Evolutionary conservation across 106 monocot species (phyloP).

Genomic region (Dendrobium huoshanense): DNA sequence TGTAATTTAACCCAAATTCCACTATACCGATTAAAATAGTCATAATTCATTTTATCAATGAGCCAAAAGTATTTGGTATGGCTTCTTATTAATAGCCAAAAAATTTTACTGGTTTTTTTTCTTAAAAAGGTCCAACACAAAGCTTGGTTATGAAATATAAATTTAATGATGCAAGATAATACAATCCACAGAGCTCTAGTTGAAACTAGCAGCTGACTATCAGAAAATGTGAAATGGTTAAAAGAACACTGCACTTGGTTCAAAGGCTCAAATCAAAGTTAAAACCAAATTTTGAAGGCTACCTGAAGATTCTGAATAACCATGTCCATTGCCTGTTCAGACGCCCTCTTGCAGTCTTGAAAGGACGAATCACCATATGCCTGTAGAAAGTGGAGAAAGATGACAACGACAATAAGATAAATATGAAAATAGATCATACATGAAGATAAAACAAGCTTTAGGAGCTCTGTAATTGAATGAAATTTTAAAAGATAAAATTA

Average conservation of each 20-base stretch:
- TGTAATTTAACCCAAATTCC: no score
- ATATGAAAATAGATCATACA: background rate
- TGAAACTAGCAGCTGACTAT: background rate
- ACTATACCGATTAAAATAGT: background rate
- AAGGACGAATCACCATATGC: constrained; percentile 97
- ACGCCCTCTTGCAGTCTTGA: constrained; percentile 92
- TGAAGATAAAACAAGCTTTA: background rate
- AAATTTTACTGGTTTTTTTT: background rate
- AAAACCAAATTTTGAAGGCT: constrained; percentile 3
- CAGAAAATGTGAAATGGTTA: background rate
- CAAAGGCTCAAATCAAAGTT: background rate
- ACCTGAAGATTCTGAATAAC: constrained; percentile 86
- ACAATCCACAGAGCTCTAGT: background rate
- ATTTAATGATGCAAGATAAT: background rate
- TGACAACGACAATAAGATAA: background rate
- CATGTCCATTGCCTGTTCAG: constrained; percentile 82
- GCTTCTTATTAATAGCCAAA: background rate
- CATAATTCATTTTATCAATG: background rate
- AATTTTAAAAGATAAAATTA: background rate
- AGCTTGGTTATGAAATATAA: background rate
- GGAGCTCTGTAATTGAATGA: background rate
- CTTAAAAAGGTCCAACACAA: background rate
- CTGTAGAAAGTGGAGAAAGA: constrained; percentile 22
- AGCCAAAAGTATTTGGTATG: background rate
- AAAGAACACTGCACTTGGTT: background rate